Base-by-base conservation (phyloP, 768 basidiomycete genomes). In the Suillus alpinus region DNA sequence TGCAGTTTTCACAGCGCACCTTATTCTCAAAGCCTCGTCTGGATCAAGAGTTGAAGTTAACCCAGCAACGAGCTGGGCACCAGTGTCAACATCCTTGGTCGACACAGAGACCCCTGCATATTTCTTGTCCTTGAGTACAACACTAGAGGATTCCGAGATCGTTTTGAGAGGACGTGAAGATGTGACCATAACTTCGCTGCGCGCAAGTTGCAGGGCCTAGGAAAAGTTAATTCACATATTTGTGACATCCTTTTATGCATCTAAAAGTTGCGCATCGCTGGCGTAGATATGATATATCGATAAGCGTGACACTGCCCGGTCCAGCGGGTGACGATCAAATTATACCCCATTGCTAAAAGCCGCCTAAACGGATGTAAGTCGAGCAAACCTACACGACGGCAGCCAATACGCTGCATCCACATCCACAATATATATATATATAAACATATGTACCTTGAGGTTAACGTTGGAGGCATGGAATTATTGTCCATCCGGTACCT, bases 11-110 rank as follows among this genome's bases (percentile, higher is more conserved):
- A 18, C 29, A 16, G 69, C 76, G 32, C 56, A 81, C 82, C 84
- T 73, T 36, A 87, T 71, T 55, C 81, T 73, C 39, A 72, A 51
- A 1, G 80, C 79, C 70, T 86, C 85, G 10, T 64, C 72, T 10
- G 80, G 78, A 61, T 83, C 82, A 14, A 86, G 65, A 70, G 72
- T 23, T 18, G 18, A 57, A 69, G 13, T 73, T 63, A 18, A 74
- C 68, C 79, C 80, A 8, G 79, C 75, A 10, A 78, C 80, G 40
- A 86, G 73, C 63, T 78, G 77, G n/a, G 85, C 86, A 29, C 78
- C 85, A 14, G 84, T 81, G 67, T 86, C 85, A n/a, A 85, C 77
- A 72, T 49, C 47, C 47, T 49, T 18, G 1, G 9, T 31, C 29
- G 47, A 31, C 16, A 49, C 18, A 16, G 75, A 69, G 29, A 81